Evolutionary conservation across 2,329 filamentous ascomycete genomes (phyloP).

Genomic region (Ceratocystis lukuohia): DNA sequence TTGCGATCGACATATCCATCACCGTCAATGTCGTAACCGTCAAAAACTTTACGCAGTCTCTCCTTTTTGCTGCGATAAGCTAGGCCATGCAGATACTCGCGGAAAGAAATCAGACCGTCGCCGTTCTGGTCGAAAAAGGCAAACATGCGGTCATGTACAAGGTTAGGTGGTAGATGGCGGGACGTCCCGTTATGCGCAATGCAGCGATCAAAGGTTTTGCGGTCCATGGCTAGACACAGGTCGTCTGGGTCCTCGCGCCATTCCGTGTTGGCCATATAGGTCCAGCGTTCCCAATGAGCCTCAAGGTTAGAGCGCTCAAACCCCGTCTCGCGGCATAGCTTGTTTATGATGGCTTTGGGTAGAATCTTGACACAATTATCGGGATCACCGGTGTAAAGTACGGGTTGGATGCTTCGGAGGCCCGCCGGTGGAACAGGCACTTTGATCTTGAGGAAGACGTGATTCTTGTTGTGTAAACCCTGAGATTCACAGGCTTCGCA

Average conservation of each 20-base stretch:
- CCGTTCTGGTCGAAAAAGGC: constrained; percentile 87
- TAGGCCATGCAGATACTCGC: constrained; percentile 77
- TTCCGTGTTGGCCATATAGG: constrained; percentile 76
- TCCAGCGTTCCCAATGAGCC: constrained; percentile 93
- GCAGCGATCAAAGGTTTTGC: constrained; percentile 82
- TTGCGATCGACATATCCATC: constrained; percentile 76
- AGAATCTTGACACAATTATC: constrained; percentile 54
- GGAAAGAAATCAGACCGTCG: constrained; percentile 80
- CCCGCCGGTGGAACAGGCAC: constrained; percentile 78
- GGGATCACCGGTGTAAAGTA: constrained; percentile 83
- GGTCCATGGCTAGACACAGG: constrained; percentile 72
- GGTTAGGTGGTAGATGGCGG: constrained; percentile 64
- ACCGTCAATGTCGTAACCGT: constrained; percentile 79
- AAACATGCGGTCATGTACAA: constrained; percentile 94
- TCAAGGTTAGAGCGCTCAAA: constrained; percentile 82
- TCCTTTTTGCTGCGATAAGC: constrained; percentile 56
- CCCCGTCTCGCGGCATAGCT: constrained; percentile 55
- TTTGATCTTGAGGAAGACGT: constrained; percentile 92
- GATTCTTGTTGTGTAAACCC: constrained; percentile 68
- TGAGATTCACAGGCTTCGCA: constrained; percentile 85
- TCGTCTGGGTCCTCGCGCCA: constrained; percentile 70
- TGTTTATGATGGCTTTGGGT: constrained; percentile 52
- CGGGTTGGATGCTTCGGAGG: constrained; percentile 63
- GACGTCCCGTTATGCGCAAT: constrained; percentile 75
- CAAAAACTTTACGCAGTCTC: constrained; percentile 61